phyloP scores from a whole-genome alignment of 305 asterid species.

The Lippia alba region DNA sequence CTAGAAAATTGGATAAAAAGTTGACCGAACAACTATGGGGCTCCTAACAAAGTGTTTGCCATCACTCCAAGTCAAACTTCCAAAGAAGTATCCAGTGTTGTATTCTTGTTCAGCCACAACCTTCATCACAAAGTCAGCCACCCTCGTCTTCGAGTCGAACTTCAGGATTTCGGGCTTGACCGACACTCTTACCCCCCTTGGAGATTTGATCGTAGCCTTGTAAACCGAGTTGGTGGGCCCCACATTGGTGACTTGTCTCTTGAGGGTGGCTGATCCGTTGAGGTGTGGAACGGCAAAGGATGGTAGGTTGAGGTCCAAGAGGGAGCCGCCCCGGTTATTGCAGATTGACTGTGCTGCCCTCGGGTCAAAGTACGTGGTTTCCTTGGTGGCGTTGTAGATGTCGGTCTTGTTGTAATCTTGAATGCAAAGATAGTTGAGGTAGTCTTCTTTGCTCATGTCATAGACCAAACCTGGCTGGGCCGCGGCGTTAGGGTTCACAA shows the following conservation, averaged over 20 bases:
- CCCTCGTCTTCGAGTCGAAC: constrained; percentile 7
- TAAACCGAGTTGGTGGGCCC: constrained; percentile 32
- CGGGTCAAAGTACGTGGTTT: not conserved
- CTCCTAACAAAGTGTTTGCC: constrained; percentile 33
- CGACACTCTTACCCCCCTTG: not conserved
- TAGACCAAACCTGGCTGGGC: constrained; percentile 39
- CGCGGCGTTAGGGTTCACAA: constrained; percentile 37
- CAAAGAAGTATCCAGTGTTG: constrained; percentile 28
- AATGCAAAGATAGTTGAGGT: constrained; percentile 34
- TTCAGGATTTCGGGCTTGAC: constrained; percentile 33
- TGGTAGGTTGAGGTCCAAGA: constrained; percentile 37
- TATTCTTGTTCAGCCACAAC: not conserved
- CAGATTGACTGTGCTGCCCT: constrained; percentile 11
- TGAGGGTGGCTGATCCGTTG: constrained; percentile 2
- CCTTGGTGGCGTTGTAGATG: constrained; percentile 4
- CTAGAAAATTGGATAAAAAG: not conserved
- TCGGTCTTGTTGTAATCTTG: constrained; percentile 19
- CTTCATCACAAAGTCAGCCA: constrained; percentile 13
- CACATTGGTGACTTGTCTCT: constrained; percentile 35
- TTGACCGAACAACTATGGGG: constrained; percentile 30
- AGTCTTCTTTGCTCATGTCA: constrained; percentile 38
- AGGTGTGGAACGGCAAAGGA: constrained; percentile 36
- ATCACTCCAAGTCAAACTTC: constrained; percentile 36
- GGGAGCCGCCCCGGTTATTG: constrained; percentile 1
- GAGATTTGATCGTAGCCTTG: constrained; percentile 31